Evolutionary conservation across 306 rosid genomes (phyloP), one percentile per base, ranked within the genome.

Genomic region (Pachyrhizus erosus): DNA sequence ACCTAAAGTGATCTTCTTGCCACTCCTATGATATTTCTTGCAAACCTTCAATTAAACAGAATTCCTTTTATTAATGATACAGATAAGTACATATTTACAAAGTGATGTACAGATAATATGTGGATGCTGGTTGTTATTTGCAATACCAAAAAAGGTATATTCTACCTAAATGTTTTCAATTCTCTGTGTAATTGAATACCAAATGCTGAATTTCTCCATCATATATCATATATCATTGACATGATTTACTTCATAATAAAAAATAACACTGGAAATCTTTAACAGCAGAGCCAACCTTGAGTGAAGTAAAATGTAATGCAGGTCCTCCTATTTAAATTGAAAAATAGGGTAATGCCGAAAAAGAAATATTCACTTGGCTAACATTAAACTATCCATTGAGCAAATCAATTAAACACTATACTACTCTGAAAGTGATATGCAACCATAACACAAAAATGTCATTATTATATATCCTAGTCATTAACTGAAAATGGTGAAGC

Each of bases 21-120:
- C 31, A 60, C 78, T 49, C 20, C 18, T n/a, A 20, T 57, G 23
- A 13, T 48, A 80, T 48, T 61, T 58, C 23, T 33, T 10, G 23
- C 74, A 27, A 62, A 49, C 85, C 80, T 75, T 75, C 55, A 58
- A 40, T 58, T 43, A 66, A 66, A 39, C 27, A 82, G 57, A 62
- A 39, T 34, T 64, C 24, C 48, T 37, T 46, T 62, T 31, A 23
- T 80, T 24, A 42, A 51, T 24, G 80, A 49, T 49, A 26, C 34
- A n/a, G n/a, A n/a, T n/a, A n/a, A n/a, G 20, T 52, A 65, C 9
- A 54, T 24, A 37, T 69, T 51, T 51, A 78, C 68, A 9, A 55
- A 52, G 20, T 10, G 66, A 78, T 3, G 51, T 18, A 66, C 40
- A 49, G 8, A 49, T 15, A 42, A 39, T 48, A 26, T 71, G 17